phyloP scores from a whole-genome alignment of 169 alveolate genomes.

The Perkinsus olseni region DNA sequence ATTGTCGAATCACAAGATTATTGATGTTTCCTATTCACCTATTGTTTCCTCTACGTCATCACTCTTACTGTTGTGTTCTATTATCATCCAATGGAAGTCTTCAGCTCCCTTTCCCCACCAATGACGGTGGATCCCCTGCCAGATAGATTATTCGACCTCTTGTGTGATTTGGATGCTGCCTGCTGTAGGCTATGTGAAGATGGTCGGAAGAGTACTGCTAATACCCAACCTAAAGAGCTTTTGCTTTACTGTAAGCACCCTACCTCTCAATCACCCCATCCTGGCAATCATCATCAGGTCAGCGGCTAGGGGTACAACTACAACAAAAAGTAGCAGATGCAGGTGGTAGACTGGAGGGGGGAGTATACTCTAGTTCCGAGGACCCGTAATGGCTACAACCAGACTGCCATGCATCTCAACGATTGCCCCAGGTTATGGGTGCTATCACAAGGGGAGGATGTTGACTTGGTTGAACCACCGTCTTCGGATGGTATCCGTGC shows the following conservation, averaged over 20 bases:
- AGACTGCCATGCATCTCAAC: neutral
- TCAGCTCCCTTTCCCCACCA: no score
- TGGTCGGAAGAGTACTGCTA: neutral
- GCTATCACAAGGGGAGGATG: neutral
- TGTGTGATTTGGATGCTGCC: neutral
- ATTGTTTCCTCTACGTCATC: no score
- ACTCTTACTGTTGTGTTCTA: no score
- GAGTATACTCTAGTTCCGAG: neutral
- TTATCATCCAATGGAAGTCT: no score
- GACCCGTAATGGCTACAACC: neutral
- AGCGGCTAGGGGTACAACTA: neutral
- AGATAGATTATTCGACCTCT: neutral
- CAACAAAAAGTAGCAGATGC: neutral
- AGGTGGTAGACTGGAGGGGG: neutral
- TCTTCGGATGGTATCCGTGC: neutral
- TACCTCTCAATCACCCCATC: no score
- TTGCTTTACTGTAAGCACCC: no score
- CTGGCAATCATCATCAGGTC: neutral
- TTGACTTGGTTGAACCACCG: neutral
- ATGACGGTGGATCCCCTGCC: no score
- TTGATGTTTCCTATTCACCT: neutral
- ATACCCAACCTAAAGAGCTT: no score
- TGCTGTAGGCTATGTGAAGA: neutral
- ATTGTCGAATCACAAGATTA: neutral
- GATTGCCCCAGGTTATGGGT: neutral